Conservation (phyloP, 208 protist species). For the Wallacemonas rigidus region DNA sequence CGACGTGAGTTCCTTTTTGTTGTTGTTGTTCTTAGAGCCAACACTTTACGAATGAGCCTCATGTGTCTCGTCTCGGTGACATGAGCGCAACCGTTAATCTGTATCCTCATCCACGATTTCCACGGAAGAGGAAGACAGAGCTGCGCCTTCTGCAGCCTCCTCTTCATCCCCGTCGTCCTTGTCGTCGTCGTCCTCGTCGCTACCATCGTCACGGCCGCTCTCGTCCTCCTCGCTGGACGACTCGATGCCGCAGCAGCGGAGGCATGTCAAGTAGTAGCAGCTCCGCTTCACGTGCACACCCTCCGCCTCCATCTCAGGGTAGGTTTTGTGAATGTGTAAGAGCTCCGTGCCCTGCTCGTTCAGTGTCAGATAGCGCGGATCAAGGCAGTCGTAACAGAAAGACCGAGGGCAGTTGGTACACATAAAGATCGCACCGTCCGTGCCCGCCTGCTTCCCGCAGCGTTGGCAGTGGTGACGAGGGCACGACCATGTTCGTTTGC, state of each 20-base stretch:
- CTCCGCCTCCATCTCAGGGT: slow-evolving; percentile 76
- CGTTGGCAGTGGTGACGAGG: slow-evolving; percentile 63
- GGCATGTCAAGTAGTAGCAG: slow-evolving; percentile 84
- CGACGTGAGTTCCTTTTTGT: neutral
- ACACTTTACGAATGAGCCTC: too few relatives aligned
- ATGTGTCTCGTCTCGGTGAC: too few relatives aligned
- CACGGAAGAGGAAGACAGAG: neutral
- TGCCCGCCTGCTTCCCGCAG: slow-evolving; percentile 61
- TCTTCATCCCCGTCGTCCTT: slow-evolving; percentile 18
- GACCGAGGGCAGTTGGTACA: slow-evolving; percentile 73
- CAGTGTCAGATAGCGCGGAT: slow-evolving; percentile 76
- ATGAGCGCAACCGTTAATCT: neutral
- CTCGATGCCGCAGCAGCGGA: slow-evolving; percentile 69
- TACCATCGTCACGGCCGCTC: slow-evolving; percentile 13
- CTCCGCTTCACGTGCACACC: slow-evolving; percentile 54
- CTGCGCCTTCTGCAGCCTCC: neutral
- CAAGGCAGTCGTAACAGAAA: slow-evolving; percentile 90
- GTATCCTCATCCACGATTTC: neutral
- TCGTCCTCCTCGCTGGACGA: slow-evolving; percentile 36
- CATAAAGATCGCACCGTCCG: slow-evolving; percentile 86
- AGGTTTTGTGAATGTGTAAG: slow-evolving; percentile 63
- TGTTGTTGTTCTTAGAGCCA: neutral
- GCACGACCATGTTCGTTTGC: slow-evolving; percentile 66
- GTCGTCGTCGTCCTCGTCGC: slow-evolving; percentile 21
- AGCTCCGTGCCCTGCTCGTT: slow-evolving; percentile 52